phyloP scores from a whole-genome alignment of 2,329 filamentous ascomycete species.

The Plenodomus tracheiphilus region DNA sequence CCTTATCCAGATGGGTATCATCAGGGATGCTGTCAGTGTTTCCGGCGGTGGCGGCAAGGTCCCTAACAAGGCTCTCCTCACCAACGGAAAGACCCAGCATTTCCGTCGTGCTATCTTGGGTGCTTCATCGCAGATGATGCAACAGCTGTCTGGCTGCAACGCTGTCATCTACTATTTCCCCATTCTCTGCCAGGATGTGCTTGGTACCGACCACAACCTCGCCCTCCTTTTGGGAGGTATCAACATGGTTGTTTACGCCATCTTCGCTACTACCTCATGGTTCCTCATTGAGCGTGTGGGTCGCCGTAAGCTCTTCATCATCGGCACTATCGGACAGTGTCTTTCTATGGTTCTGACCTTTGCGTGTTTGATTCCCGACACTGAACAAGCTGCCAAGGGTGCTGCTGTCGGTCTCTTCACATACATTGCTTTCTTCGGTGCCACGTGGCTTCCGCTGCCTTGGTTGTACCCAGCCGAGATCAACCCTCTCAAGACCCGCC shows the following conservation, averaged over 20 bases:
- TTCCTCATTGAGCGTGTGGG: conserved; percentile 67
- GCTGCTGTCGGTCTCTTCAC: conserved; percentile 66
- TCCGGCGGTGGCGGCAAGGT: conserved; percentile 42
- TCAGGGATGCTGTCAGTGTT: conserved; percentile 57
- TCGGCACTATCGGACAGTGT: conserved; percentile 55
- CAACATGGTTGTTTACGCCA: conserved; percentile 60
- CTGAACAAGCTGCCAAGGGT: conserved; percentile 47
- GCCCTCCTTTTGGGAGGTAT: conserved; percentile 53
- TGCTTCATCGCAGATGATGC: conserved; percentile 63
- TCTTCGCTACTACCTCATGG: conserved; percentile 64
- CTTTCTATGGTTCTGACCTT: conserved; percentile 50
- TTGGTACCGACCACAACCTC: conserved; percentile 52
- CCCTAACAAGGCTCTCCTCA: conserved; percentile 55
- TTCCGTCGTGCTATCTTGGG: conserved; percentile 65
- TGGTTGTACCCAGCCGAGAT: conserved; percentile 61
- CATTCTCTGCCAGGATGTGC: conserved; percentile 53
- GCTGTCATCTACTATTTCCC: conserved; percentile 53
- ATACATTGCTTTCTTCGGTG: conserved; percentile 71
- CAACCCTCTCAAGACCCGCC: conserved; percentile 59
- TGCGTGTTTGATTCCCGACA: conserved; percentile 46
- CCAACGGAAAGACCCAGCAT: conserved; percentile 65
- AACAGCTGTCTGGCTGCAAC: conserved; percentile 53
- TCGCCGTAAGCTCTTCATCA: conserved; percentile 49
- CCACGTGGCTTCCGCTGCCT: conserved; percentile 66
- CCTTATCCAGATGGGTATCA: conserved; percentile 62